Evolutionary conservation across 352 stramenopile genomes (phyloP).

Genomic region (Pythium coloratum): DNA sequence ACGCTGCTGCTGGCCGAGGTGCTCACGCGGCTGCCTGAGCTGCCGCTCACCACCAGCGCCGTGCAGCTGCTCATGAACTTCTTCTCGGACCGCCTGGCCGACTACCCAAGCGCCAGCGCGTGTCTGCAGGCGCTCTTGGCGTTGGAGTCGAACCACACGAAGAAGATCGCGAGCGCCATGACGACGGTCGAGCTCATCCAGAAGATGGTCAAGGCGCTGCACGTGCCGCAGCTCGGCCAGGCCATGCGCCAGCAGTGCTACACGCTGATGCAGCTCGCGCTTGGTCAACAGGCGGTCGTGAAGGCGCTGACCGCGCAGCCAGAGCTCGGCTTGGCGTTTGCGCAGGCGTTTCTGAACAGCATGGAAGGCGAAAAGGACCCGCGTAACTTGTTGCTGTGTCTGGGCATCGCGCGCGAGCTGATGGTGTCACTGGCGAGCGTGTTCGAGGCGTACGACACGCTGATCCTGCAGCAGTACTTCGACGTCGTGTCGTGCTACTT

Average conservation of each 20-base stretch:
- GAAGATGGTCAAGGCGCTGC: slow-evolving; percentile 60
- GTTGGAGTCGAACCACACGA: slow-evolving; percentile 66
- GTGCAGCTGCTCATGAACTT: slow-evolving; percentile 82
- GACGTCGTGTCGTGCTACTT: slow-evolving; percentile 92
- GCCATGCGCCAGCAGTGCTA: slow-evolving; percentile 88
- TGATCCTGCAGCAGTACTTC: slow-evolving; percentile 86
- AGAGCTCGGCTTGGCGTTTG: slow-evolving; percentile 48
- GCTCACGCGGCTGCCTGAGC: slow-evolving; percentile 83
- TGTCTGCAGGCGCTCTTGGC: slow-evolving; percentile 78
- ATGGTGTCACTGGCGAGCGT: slow-evolving; percentile 55
- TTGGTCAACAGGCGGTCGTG: slow-evolving; percentile 62
- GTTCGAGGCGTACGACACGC: slow-evolving; percentile 63
- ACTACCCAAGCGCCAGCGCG: slow-evolving; percentile 80
- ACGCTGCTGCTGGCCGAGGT: slow-evolving; percentile 88
- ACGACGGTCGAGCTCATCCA: slow-evolving; percentile 61
- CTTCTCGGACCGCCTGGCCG: slow-evolving; percentile 80
- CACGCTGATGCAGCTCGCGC: slow-evolving; percentile 71
- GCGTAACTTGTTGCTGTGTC: slow-evolving; percentile 79
- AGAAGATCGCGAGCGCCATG: slow-evolving; percentile 49
- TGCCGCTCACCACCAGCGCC: slow-evolving; percentile 68
- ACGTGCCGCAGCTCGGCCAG: slow-evolving; percentile 82
- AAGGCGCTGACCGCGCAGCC: slow-evolving; percentile 40
- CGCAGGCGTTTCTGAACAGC: slow-evolving; percentile 71
- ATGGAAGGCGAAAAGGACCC: slow-evolving; percentile 92
- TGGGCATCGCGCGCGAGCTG: slow-evolving; percentile 67